These are phyloP conservation scores for Kodamaea kaohsiungensis DNA, from an alignment of 805 yeast genomes.

Conservation along the genomic window DNA sequence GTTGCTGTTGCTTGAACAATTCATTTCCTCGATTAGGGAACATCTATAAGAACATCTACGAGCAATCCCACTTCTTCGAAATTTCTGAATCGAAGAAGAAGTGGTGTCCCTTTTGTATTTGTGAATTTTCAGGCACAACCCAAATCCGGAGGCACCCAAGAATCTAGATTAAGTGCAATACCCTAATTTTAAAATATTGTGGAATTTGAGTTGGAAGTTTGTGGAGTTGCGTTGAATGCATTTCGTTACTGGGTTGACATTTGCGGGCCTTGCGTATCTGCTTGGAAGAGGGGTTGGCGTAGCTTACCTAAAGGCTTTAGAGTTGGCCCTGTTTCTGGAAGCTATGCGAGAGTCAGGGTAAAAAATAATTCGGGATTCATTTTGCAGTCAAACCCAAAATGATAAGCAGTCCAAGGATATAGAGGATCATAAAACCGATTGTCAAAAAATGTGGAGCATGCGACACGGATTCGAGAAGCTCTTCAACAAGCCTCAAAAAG, in stretches of 20 bases:
- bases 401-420: background rate
- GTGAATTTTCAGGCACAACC: background rate
- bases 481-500: background rate
- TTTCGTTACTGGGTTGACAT: background rate
- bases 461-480: background rate
- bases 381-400: background rate
- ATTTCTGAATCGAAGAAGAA: background rate
- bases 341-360: background rate
- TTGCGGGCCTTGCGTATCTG: background rate
- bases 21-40: background rate
- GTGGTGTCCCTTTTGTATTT: conserved; percentile 3
- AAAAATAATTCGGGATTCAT: background rate
- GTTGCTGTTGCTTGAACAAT: background rate
- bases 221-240: background rate
- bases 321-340: background rate
- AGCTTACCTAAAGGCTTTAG: background rate
- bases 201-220: conserved; percentile 1
- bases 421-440: background rate
- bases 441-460: background rate
- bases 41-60: background rate
- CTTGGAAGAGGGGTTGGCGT: background rate
- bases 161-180: conserved; percentile 2
- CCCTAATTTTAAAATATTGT: background rate
- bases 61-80: background rate
- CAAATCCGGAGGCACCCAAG: conserved; percentile 1